These are phyloP conservation scores for Coemansia sp. DNA, from an alignment of 192 early-diverging fungal genomes.

Conservation along the genomic window DNA sequence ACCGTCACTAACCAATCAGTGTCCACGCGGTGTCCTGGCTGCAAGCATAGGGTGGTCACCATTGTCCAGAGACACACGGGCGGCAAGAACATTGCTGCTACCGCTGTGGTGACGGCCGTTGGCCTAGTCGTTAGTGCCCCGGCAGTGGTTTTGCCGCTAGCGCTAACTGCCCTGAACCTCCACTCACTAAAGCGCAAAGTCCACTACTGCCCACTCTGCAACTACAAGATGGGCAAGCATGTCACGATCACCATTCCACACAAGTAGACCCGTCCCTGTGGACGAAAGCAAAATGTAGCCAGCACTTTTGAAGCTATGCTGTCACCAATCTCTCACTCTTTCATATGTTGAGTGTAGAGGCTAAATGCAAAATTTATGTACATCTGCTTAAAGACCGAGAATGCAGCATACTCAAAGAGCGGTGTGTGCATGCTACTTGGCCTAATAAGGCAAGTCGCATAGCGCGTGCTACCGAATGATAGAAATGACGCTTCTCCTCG, in stretches of 20 bases:
- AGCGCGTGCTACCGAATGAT: not conserved
- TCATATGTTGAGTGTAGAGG: not conserved
- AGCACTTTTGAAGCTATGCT: not conserved
- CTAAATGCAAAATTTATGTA: not conserved
- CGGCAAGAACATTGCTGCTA: conserved; percentile 44
- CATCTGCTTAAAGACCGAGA: not conserved
- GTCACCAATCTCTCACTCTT: not conserved
- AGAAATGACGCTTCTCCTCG: not conserved
- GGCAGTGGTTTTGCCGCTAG: conserved; percentile 36
- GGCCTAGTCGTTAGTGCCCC: conserved; percentile 43
- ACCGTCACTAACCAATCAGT: conserved; percentile 21
- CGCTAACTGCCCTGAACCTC: conserved; percentile 39
- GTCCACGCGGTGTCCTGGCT: conserved; percentile 30
- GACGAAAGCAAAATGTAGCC: conserved; percentile 1
- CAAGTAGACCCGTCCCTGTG: not conserved
- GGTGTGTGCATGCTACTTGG: not conserved
- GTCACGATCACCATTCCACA: conserved; percentile 42
- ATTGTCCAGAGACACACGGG: conserved; percentile 37
- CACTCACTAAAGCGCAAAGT: conserved; percentile 43
- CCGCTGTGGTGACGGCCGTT: conserved; percentile 25
- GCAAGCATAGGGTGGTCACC: conserved; percentile 27
- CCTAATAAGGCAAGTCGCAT: not conserved
- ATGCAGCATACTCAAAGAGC: not conserved
- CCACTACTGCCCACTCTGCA: conserved; percentile 45
- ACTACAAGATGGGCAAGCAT: conserved; percentile 45